phyloP scores from a whole-genome alignment of 2,329 filamentous ascomycete species.

The Fonsecaea multimorphosa region DNA sequence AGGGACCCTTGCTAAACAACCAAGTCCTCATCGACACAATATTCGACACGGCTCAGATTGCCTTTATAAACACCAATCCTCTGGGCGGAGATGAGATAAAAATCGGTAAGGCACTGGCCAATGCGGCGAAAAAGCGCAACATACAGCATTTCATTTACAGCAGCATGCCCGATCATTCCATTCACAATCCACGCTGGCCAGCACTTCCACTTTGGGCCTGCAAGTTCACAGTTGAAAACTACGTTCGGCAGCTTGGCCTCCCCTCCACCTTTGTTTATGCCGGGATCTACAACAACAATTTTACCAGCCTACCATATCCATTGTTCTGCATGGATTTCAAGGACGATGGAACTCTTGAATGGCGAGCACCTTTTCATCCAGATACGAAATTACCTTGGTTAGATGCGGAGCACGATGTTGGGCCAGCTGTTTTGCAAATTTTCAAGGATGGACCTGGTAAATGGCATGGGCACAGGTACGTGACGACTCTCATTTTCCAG shows the following conservation, averaged over 20 bases:
- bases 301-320: constrained; percentile 89
- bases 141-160: constrained; percentile 95
- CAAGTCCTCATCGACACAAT: constrained; percentile 74
- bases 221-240: constrained; percentile 92
- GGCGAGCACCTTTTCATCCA: constrained; percentile 93
- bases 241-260: constrained; percentile 79
- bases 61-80: constrained; percentile 97
- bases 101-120: constrained; percentile 85
- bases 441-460: constrained; percentile 90
- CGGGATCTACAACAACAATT: constrained; percentile 99
- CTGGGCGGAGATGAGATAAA: constrained; percentile 87
- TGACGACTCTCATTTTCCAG: background rate
- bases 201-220: constrained; percentile 87
- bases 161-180: constrained; percentile 93
- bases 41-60: constrained; percentile 82
- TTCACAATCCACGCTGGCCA: constrained; percentile 77
- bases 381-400: constrained; percentile 91
- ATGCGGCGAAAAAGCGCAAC: constrained; percentile 78
- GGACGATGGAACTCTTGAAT: constrained; percentile 82
- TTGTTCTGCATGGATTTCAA: constrained; percentile 94
- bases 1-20: constrained; percentile 73
- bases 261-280: constrained; percentile 94
- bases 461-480: constrained; percentile 77
- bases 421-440: constrained; percentile 87
- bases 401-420: constrained; percentile 94